phyloP scores from a whole-genome alignment of 768 basidiomycete genomes.

The Termitomyces sp. region DNA sequence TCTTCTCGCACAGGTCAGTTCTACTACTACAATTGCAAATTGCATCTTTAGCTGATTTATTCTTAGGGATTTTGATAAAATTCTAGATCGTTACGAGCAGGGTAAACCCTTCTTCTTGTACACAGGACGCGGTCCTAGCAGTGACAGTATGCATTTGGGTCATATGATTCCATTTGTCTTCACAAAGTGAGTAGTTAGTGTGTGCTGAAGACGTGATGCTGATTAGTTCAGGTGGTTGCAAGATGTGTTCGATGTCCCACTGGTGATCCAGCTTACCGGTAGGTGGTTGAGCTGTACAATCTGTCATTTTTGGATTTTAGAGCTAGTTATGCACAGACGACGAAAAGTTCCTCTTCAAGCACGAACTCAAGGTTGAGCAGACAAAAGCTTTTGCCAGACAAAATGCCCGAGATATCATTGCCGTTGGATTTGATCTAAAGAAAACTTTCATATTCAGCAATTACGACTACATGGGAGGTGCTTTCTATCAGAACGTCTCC shows the following conservation, averaged over 20 bases:
- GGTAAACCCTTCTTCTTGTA: slow-evolving; percentile 98
- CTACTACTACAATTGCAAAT: not conserved
- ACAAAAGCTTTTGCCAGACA: slow-evolving; percentile 74
- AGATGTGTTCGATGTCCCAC: slow-evolving; percentile 90
- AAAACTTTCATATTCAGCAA: slow-evolving; percentile 98
- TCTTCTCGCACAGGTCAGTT: slow-evolving; percentile 93
- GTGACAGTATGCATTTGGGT: slow-evolving; percentile 95
- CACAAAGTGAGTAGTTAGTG: slow-evolving; percentile 68
- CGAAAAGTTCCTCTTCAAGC: slow-evolving; percentile 98
- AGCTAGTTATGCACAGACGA: slow-evolving; percentile 58
- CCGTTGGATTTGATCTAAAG: slow-evolving; percentile 86
- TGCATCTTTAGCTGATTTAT: not conserved
- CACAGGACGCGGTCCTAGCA: slow-evolving; percentile 95
- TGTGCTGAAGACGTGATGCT: not conserved
- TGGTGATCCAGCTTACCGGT: slow-evolving; percentile 97
- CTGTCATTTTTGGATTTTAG: not conserved
- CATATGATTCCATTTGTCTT: slow-evolving; percentile 98
- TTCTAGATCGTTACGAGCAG: slow-evolving; percentile 93
- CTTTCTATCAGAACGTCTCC: slow-evolving; percentile 93
- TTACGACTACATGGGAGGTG: slow-evolving; percentile 84
- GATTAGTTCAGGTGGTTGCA: slow-evolving; percentile 78
- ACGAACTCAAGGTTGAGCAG: slow-evolving; percentile 87
- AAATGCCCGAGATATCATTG: slow-evolving; percentile 96
- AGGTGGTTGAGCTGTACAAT: slow-evolving; percentile 6
- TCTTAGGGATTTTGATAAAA: slow-evolving; percentile 84